Percentiles rank a stretch among this genome's conserved stretches.
phyloP scores from a whole-genome alignment of 345 rosid species.

The Brassica juncea region DNA sequence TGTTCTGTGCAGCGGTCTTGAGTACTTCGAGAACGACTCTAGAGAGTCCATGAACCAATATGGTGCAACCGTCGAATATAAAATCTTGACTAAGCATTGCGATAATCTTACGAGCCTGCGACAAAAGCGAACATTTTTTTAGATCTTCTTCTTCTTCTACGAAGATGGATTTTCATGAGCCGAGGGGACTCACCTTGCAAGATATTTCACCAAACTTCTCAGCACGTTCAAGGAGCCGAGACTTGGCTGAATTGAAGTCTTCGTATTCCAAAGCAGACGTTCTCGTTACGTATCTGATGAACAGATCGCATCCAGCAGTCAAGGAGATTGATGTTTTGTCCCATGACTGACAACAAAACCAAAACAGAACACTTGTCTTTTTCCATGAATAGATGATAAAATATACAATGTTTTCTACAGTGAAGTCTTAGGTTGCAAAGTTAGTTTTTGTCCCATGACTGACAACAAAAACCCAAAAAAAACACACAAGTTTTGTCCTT shows the following conservation, averaged over 20 bases:
- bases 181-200: slow-evolving; percentile 43
- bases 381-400: neutral
- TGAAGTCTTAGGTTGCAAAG: too few relatives aligned
- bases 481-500: too few relatives aligned
- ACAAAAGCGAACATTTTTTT: neutral
- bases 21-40: slow-evolving; percentile 87
- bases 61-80: slow-evolving; percentile 94
- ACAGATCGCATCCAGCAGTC: slow-evolving; percentile 92
- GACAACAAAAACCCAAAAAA: too few relatives aligned
- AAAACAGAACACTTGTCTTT: neutral
- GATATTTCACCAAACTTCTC: slow-evolving; percentile 98
- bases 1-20: slow-evolving; percentile 79
- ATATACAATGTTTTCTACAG: too few relatives aligned
- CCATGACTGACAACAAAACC: slow-evolving; percentile 52
- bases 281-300: slow-evolving; percentile 85
- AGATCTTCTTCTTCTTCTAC: neutral
- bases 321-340: slow-evolving; percentile 85
- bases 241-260: slow-evolving; percentile 88
- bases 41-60: slow-evolving; percentile 92
- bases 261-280: slow-evolving; percentile 92
- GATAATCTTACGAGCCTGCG: slow-evolving; percentile 84
- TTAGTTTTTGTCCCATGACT: too few relatives aligned
- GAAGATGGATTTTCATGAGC: neutral
- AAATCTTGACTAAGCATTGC: slow-evolving; percentile 96
- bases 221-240: slow-evolving; percentile 91